Base-by-base conservation (phyloP, 106 monocot species). In the Acorus calamus region DNA sequence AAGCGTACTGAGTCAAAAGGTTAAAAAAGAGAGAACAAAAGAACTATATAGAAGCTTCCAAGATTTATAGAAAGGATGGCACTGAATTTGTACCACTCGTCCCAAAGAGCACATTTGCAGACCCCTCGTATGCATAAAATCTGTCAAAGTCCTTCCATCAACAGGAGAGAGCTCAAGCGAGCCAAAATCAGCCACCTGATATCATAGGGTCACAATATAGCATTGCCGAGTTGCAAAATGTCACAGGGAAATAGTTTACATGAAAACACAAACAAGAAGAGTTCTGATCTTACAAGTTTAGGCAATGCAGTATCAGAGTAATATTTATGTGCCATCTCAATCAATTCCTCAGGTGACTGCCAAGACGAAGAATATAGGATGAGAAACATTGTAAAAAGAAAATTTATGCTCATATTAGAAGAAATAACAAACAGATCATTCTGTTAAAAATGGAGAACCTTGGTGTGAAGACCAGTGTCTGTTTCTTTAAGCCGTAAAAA, bases 121-220 rank as follows among this genome's bases (percentile, higher is more conserved):
- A 53, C 94, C 94, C 57, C 94, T 81, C 42, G 94, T 89, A 73
- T 94, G 94, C 94, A 94, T 94, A 64, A 94, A 94, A 79, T 94
- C 94, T 11, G 94, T 94, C 50, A 94, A 55, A 69, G 94, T 94
- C 77, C 89, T 81, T 50, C 94, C 94, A 82, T 94, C 94, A 68
- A 94, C 94, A 61, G 94, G 94, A 71, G 89, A 89, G 60, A 94
- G 86, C 64, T 94, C 94, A 57, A 94, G 86, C 8, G 94, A 94
- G 56, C 86, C 84, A 82, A 94, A 94, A 80, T 94, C 94, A 53
- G 89, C 89, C 58, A 94, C 89, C 94, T 94, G 72, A 65, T 48
- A 58, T 56, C 57, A 62, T 65, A 6, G 57, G 10, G 14, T 55
- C 9, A 48, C 8, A 7, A 57, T 48, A 68, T 47, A 48, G 56